Evolutionary conservation across 2,329 filamentous ascomycete species (phyloP).

Genomic region (Aspergillus caelatus): DNA sequence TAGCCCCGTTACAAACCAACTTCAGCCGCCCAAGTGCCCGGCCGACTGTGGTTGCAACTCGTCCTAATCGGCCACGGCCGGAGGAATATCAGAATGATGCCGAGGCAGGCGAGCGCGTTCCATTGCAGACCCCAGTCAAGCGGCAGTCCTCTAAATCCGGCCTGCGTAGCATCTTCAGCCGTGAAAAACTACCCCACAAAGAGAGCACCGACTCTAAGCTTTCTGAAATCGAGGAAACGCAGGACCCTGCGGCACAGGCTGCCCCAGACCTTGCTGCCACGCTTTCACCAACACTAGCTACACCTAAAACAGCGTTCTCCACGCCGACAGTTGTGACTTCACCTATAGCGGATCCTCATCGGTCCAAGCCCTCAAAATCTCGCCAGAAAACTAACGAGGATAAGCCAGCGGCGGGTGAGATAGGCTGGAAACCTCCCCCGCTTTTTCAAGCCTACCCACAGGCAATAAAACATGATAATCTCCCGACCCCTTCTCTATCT

Average conservation of each 20-base stretch:
- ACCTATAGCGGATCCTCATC: conserved; percentile 22
- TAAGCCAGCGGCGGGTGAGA: conserved; percentile 26
- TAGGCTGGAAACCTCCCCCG: conserved; percentile 69
- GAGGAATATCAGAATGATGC: conserved; percentile 33
- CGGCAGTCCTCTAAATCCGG: conserved; percentile 41
- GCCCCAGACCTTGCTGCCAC: conserved; percentile 21
- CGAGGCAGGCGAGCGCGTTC: conserved; percentile 31
- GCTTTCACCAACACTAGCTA: conserved; percentile 32
- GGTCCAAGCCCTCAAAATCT: conserved; percentile 23
- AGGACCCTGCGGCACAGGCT: conserved; percentile 19
- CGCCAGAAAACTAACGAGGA: conserved; percentile 27
- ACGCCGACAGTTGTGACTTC: conserved; percentile 28
- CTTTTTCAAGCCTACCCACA: conserved; percentile 88
- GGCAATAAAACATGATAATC: conserved; percentile 71
- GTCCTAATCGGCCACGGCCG: conserved; percentile 36
- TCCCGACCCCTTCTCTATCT: conserved; percentile 68
- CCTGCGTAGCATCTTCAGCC: conserved; percentile 40
- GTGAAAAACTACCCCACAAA: conserved; percentile 37
- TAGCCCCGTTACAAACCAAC: conserved; percentile 43
- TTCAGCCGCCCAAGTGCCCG: conserved; percentile 33
- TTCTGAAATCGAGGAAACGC: conserved; percentile 36
- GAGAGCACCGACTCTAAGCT: conserved; percentile 31
- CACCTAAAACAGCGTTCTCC: conserved; percentile 30
- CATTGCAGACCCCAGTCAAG: conserved; percentile 34
- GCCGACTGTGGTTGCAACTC: conserved; percentile 19